Percentiles rank a stretch among this genome's conserved stretches.
These are phyloP conservation scores for Tulasnella sp. DNA, from an alignment of 768 basidiomycete genomes.

Conservation along the genomic window DNA sequence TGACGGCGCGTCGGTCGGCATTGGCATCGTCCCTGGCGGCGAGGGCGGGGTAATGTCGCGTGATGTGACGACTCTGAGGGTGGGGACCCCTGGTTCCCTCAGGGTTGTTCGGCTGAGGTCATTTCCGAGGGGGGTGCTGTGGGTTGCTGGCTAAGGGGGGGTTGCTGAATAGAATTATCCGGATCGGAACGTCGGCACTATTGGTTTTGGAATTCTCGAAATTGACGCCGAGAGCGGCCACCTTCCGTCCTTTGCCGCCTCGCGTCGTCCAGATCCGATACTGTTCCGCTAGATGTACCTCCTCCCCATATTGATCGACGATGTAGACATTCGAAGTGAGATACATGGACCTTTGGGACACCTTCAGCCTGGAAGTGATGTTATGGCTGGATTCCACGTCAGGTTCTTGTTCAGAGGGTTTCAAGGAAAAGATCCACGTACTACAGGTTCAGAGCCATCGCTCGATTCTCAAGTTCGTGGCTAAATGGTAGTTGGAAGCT, in stretches of 20 bases:
- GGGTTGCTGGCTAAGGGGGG: no score
- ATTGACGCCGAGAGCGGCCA: background rate
- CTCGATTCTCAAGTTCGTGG: constrained; percentile 6
- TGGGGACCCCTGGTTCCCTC: no score
- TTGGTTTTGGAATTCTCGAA: background rate
- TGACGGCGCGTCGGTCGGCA: no score
- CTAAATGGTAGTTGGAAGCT: background rate
- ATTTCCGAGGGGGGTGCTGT: no score
- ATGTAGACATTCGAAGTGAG: constrained; percentile 18
- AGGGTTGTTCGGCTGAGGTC: no score
- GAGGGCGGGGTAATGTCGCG: no score
- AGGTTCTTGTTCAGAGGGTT: background rate
- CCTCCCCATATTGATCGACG: background rate
- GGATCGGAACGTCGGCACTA: background rate
- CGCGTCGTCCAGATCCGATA: background rate
- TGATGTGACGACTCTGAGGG: no score
- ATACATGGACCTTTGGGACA: no score
- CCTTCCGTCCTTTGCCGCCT: background rate
- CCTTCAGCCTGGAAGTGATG: background rate
- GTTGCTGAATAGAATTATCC: no score
- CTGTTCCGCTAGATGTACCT: background rate
- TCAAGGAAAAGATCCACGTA: background rate
- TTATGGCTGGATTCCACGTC: background rate
- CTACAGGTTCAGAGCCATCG: constrained; percentile 1
- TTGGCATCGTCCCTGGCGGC: no score